Percentiles rank a stretch among this genome's conserved stretches.
Conservation (phyloP, 257 asterid species). For the Solanum medicagineum region DNA sequence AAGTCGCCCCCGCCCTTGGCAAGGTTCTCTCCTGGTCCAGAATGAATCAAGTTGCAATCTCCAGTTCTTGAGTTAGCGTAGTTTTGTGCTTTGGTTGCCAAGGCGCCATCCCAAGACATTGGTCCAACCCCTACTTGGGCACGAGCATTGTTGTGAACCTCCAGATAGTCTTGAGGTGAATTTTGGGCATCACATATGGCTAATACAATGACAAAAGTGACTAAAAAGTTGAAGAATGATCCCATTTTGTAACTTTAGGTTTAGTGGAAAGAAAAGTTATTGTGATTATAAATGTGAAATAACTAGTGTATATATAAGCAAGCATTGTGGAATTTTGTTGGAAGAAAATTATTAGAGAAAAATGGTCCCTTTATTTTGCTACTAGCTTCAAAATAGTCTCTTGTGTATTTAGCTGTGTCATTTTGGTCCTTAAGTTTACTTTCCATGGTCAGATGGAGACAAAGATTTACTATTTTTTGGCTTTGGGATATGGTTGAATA, state of each 20-base stretch:
- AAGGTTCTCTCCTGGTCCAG: neutral
- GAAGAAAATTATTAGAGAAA: no score
- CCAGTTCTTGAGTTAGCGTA: neutral
- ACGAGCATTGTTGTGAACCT: neutral
- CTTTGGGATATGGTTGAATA: no score
- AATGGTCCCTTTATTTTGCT: no score
- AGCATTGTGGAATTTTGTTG: neutral
- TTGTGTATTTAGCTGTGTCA: no score
- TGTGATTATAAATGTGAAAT: neutral
- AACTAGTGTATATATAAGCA: neutral
- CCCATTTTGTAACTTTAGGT: no score
- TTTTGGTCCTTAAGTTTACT: no score
- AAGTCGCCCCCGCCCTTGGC: neutral
- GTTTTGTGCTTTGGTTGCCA: neutral
- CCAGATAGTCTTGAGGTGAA: neutral
- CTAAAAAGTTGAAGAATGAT: no score
- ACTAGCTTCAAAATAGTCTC: no score
- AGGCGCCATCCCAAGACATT: neutral
- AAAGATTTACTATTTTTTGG: no score
- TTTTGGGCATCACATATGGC: neutral
- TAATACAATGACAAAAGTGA: no score
- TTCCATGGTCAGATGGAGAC: fast-evolving
- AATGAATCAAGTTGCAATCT: neutral
- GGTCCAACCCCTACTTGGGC: neutral
- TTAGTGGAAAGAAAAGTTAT: no score